These are phyloP conservation scores for Dothiorella sarmentorum DNA, from an alignment of 2,329 filamentous ascomycete genomes.

Conservation along the genomic window DNA sequence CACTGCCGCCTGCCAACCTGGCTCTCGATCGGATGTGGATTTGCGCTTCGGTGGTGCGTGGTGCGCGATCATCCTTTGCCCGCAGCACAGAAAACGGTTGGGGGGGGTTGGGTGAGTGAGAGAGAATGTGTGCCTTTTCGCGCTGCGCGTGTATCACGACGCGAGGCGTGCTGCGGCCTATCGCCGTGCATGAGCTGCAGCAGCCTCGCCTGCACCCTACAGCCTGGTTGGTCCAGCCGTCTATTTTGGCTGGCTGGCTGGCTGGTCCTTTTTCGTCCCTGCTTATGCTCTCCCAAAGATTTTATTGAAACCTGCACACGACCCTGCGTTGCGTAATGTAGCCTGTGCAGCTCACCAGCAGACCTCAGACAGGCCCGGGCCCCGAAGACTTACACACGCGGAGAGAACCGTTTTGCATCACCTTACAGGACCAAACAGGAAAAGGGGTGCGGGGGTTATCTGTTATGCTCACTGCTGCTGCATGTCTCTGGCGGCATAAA, in stretches of 20 bases:
- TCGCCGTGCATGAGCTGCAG: conserved; percentile 2
- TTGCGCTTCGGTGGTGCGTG: background rate
- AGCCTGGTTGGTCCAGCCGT: background rate
- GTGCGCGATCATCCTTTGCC: background rate
- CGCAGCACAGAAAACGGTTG: background rate
- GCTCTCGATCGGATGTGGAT: background rate
- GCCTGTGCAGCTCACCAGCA: background rate
- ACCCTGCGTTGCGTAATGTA: conserved; percentile 1
- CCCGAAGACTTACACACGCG: background rate
- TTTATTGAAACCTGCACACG: background rate
- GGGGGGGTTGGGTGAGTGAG: too few species aligned
- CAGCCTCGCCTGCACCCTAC: background rate
- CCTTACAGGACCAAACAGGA: background rate
- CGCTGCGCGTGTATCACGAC: background rate
- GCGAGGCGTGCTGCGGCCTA: background rate
- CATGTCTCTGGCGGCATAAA: conserved; percentile 8
- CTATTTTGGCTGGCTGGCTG: background rate
- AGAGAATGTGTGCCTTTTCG: too few species aligned
- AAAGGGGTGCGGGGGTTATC: too few species aligned
- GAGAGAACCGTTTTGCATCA: background rate
- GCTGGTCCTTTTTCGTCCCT: background rate
- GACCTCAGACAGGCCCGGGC: background rate
- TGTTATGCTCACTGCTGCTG: conserved; percentile 3
- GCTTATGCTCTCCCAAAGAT: background rate
- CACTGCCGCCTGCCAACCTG: background rate